Conservation (phyloP, 2,329 filamentous ascomycete species). For the Pseudodiploospora longispora region DNA sequence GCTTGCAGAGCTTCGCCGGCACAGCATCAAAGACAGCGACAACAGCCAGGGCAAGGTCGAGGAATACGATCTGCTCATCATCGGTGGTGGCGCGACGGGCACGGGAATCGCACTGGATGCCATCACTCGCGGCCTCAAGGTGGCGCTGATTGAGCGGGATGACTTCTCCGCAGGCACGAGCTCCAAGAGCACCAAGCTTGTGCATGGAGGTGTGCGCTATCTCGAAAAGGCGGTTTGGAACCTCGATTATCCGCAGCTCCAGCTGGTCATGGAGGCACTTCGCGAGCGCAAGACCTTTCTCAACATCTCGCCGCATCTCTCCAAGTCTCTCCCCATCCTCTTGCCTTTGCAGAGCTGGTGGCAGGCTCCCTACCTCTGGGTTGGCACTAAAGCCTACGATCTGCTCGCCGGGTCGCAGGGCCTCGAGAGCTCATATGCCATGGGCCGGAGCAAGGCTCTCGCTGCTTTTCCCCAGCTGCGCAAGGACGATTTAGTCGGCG, state of each 20-base stretch:
- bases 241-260: constrained; percentile 74
- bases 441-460: constrained; percentile 68
- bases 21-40: constrained; percentile 21
- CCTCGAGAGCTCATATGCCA: constrained; percentile 75
- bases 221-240: constrained; percentile 83
- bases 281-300: constrained; percentile 78
- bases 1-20: constrained; percentile 31
- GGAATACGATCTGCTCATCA: constrained; percentile 69
- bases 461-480: constrained; percentile 73
- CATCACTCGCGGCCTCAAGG: constrained; percentile 68
- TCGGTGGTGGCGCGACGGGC: constrained; percentile 73
- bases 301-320: constrained; percentile 75
- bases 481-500: constrained; percentile 64
- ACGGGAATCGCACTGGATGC: constrained; percentile 76
- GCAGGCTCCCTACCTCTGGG: constrained; percentile 70
- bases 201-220: constrained; percentile 78
- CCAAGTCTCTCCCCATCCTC: constrained; percentile 74
- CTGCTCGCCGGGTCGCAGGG: constrained; percentile 73
- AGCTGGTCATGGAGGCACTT: constrained; percentile 72
- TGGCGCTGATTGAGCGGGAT: constrained; percentile 74
- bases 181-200: constrained; percentile 81
- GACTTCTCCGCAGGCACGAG: constrained; percentile 77
- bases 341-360: constrained; percentile 76
- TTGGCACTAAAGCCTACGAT: constrained; percentile 70
- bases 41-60: constrained; percentile 26